Conservation (phyloP, 2,329 filamentous ascomycete species). For the Arthroderma uncinatum region DNA sequence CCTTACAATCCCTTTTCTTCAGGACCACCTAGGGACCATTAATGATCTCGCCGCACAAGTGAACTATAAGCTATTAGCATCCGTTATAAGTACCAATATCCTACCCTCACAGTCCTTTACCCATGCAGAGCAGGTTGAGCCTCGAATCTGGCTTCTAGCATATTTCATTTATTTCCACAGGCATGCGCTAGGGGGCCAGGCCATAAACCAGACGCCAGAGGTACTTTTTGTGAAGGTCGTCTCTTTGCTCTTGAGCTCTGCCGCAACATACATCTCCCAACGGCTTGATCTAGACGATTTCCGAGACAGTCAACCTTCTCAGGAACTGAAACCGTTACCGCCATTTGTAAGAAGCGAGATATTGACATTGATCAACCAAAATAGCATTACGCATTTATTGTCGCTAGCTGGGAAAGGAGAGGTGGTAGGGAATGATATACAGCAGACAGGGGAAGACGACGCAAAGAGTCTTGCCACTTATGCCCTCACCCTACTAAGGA, state of each 20-base stretch:
- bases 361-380: constrained; percentile 59
- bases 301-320: constrained; percentile 18
- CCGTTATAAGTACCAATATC: constrained; percentile 27
- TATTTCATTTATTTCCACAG: constrained; percentile 50
- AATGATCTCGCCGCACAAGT: constrained; percentile 37
- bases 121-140: constrained; percentile 27
- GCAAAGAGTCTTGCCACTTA: constrained; percentile 73
- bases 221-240: constrained; percentile 46
- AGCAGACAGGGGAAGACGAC: constrained; percentile 36
- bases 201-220: constrained; percentile 35
- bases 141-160: constrained; percentile 46
- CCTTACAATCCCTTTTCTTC: constrained; percentile 36
- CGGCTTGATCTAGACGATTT: constrained; percentile 37
- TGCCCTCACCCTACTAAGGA: constrained; percentile 70
- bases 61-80: constrained; percentile 41
- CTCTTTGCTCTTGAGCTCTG: constrained; percentile 45
- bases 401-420: constrained; percentile 29
- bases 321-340: constrained; percentile 26
- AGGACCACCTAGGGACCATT: constrained; percentile 28
- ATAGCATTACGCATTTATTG: constrained; percentile 57
- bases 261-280: constrained; percentile 44
- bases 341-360: constrained; percentile 56
- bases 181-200: constrained; percentile 32
- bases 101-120: constrained; percentile 18
- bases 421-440: constrained; percentile 18